phyloP scores from a whole-genome alignment of 345 rosid genomes.

The Erodium maritimum region DNA sequence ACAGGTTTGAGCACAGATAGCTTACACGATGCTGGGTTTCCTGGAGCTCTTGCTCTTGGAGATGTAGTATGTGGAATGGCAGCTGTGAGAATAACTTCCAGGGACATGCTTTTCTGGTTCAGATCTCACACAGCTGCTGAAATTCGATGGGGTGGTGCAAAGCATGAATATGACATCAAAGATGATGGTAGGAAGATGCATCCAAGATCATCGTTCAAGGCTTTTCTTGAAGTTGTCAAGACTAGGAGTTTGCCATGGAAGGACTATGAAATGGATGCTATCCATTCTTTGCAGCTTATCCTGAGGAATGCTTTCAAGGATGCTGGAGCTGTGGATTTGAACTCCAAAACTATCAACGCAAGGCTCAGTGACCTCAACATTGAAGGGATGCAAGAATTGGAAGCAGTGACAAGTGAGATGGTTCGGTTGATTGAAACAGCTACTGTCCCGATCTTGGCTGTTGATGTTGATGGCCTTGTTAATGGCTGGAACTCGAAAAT shows the following conservation, averaged over 20 bases:
- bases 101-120: constrained; percentile 87
- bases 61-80: constrained; percentile 92
- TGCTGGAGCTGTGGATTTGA: constrained; percentile 27
- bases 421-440: constrained; percentile 94
- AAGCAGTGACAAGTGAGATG: constrained; percentile 94
- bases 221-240: constrained; percentile 82
- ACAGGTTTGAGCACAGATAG: constrained; percentile 94
- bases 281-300: constrained; percentile 91
- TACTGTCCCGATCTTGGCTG: constrained; percentile 78
- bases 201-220: constrained; percentile 94
- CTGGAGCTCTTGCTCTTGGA: constrained; percentile 55
- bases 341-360: constrained; percentile 38
- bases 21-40: constrained; percentile 81
- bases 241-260: constrained; percentile 89
- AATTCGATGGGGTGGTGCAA: constrained; percentile 93
- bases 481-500: constrained; percentile 95
- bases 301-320: constrained; percentile 72
- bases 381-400: constrained; percentile 80
- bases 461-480: constrained; percentile 71
- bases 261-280: constrained; percentile 94
- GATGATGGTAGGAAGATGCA: constrained; percentile 86
- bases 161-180: constrained; percentile 63
- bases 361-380: constrained; percentile 65
- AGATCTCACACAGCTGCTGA: constrained; percentile 80
- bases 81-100: constrained; percentile 70